These are phyloP conservation scores for Phoenix dactylifera DNA, from an alignment of 176 grass and related monocot genomes.

Conservation along the genomic window DNA sequence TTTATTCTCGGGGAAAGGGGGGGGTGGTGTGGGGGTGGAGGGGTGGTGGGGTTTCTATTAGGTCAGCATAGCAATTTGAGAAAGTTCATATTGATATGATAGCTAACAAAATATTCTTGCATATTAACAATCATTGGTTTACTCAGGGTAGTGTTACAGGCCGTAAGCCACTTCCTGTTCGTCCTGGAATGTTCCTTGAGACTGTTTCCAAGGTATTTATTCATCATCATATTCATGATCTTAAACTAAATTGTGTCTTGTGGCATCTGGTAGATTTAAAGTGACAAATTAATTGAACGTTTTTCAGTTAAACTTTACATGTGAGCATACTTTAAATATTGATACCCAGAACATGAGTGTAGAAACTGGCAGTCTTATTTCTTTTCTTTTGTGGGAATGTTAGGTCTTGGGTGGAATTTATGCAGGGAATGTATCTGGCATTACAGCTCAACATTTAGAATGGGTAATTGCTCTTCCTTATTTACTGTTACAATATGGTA, in stretches of 20 bases:
- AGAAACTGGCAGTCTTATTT: too few relatives aligned
- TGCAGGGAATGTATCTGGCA: constrained; percentile 58
- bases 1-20: too few relatives aligned
- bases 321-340: not conserved
- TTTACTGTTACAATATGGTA: not conserved
- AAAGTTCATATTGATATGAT: too few relatives aligned
- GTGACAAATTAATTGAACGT: too few relatives aligned
- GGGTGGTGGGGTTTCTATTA: too few relatives aligned
- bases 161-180: constrained; percentile 60
- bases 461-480: constrained; percentile 37
- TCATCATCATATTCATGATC: not conserved
- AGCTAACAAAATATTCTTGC: not conserved
- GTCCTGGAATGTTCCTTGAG: constrained; percentile 95
- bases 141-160: constrained; percentile 53
- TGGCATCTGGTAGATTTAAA: too few relatives aligned
- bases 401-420: constrained; percentile 86
- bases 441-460: constrained; percentile 93
- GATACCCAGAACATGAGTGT: too few relatives aligned
- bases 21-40: too few relatives aligned
- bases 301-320: not conserved
- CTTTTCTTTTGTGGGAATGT: not conserved
- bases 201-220: constrained; percentile 66
- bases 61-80: too few relatives aligned
- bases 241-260: too few relatives aligned
- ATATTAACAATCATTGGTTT: not conserved